These are phyloP conservation scores for Laguncularia racemosa DNA, from an alignment of 345 rosid genomes.

Conservation along the genomic window DNA sequence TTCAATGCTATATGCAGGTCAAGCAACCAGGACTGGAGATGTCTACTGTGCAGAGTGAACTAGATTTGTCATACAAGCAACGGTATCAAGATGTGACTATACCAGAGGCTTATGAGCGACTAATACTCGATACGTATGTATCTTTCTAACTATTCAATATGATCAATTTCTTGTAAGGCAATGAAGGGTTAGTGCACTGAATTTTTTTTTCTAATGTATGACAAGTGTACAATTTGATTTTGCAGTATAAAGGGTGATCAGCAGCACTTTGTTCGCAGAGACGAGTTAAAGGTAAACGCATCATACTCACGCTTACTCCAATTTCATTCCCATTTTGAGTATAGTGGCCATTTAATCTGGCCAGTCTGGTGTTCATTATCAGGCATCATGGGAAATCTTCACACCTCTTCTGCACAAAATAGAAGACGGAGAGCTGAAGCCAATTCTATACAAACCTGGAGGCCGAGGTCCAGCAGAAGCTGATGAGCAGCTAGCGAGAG, in stretches of 20 bases:
- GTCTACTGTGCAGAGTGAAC: conserved; percentile 93
- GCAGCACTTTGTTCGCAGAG: conserved; percentile 98
- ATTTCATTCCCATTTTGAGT: neutral
- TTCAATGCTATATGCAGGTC: conserved; percentile 44
- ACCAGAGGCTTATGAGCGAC: conserved; percentile 98
- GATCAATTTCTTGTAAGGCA: too few species aligned
- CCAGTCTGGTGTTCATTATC: conserved; percentile 6
- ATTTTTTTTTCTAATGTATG: too few species aligned
- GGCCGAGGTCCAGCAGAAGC: conserved; percentile 94
- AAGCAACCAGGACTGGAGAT: conserved; percentile 97
- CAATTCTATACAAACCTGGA: conserved; percentile 64
- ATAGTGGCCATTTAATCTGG: too few species aligned
- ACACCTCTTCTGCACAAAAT: conserved; percentile 92
- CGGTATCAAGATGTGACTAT: conserved; percentile 78
- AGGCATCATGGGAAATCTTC: conserved; percentile 99
- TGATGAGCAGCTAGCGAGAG: conserved; percentile 62
- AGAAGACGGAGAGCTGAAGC: conserved; percentile 62
- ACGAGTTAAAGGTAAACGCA: conserved; percentile 76
- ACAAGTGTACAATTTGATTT: conserved; percentile 1
- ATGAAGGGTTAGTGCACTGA: too few species aligned
- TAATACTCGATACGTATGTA: conserved; percentile 93
- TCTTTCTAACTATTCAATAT: neutral
- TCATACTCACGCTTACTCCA: neutral
- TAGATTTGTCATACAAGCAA: conserved; percentile 86
- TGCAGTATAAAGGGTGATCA: conserved; percentile 91